Conservation (phyloP, 352 stramenopile genomes). For the Phytophthora brassicae region DNA sequence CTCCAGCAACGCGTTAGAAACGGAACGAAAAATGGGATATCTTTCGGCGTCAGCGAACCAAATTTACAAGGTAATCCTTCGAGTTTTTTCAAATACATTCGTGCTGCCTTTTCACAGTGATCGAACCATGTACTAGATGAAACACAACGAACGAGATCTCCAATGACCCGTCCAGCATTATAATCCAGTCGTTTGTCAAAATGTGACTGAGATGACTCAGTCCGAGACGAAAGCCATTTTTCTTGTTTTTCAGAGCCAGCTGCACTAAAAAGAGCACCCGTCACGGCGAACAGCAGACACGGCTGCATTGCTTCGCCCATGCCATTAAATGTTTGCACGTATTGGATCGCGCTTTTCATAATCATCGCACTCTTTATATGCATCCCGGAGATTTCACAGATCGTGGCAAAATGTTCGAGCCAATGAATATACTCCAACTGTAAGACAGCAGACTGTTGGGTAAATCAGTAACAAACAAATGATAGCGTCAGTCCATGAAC, state of each 20-base stretch:
- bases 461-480: slow-evolving; percentile 1
- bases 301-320: slow-evolving; percentile 15
- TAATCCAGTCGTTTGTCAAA: slow-evolving; percentile 21
- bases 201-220: background rate
- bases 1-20: no score
- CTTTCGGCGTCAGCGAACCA: no score
- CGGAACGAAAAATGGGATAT: no score
- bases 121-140: slow-evolving; percentile 10
- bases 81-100: slow-evolving; percentile 42
- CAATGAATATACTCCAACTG: slow-evolving; percentile 61
- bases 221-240: background rate
- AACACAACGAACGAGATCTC: slow-evolving; percentile 21
- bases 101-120: slow-evolving; percentile 39
- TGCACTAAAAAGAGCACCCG: slow-evolving; percentile 28
- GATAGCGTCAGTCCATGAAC: background rate
- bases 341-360: slow-evolving; percentile 38
- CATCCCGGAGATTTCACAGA: slow-evolving; percentile 41
- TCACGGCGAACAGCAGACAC: slow-evolving; percentile 30
- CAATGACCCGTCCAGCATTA: slow-evolving; percentile 21
- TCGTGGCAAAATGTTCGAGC: slow-evolving; percentile 59
- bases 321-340: slow-evolving; percentile 26
- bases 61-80: no score
- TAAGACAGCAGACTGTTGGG: slow-evolving; percentile 38
- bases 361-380: slow-evolving; percentile 40
- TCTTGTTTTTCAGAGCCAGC: slow-evolving; percentile 16